Evolutionary conservation across 176 grass and related monocot genomes (phyloP).

Genomic region (Cymbopogon citratus): DNA sequence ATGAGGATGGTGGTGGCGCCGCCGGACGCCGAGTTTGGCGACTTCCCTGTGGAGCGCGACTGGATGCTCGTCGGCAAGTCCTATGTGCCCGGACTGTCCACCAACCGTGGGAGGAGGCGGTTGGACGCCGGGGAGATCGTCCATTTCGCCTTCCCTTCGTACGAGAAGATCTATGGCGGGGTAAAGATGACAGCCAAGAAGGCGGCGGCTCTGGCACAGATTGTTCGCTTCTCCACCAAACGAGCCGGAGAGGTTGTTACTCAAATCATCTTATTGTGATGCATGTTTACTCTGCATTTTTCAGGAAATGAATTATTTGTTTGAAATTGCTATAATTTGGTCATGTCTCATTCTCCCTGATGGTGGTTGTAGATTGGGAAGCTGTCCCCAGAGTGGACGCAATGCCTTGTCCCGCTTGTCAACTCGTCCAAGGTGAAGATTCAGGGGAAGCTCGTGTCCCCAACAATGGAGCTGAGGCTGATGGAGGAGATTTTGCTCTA

Average conservation of each 20-base stretch:
- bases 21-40: constrained; percentile 54
- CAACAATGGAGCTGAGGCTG: constrained; percentile 43
- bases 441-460: constrained; percentile 42
- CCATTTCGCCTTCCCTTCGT: constrained; percentile 69
- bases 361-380: constrained; percentile 56
- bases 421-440: constrained; percentile 81
- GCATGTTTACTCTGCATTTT: neutral
- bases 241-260: constrained; percentile 68
- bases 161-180: constrained; percentile 21
- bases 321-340: neutral
- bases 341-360: neutral
- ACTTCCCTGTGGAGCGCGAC: constrained; percentile 61
- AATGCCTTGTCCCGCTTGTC: constrained; percentile 71
- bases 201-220: constrained; percentile 40
- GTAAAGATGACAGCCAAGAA: constrained; percentile 43
- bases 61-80: constrained; percentile 73
- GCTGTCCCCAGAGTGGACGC: constrained; percentile 60
- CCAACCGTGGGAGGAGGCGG: constrained; percentile 50
- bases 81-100: constrained; percentile 68
- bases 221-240: constrained; percentile 88
- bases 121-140: constrained; percentile 70
- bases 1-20: constrained; percentile 37
- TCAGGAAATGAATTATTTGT: neutral
- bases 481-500: constrained; percentile 79
- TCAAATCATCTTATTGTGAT: neutral